Base-by-base conservation (phyloP, 2,329 filamentous ascomycete genomes). In the Fusarium nelsonii region DNA sequence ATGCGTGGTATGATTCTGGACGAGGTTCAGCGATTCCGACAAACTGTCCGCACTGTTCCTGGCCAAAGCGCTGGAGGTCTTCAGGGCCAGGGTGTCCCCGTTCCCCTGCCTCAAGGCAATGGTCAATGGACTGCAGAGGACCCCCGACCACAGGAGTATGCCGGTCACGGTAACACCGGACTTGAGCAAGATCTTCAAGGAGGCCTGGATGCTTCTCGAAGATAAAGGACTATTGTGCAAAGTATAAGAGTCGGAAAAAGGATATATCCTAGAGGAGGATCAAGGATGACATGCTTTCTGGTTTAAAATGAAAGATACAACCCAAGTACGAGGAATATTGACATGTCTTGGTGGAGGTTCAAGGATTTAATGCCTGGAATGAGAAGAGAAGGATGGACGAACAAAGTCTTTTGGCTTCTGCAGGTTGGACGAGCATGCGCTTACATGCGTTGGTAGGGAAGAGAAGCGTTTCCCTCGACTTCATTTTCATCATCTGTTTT, bases 1-100 rank as follows among this genome's bases (percentile, higher is more conserved):
- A 98, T 99, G 94, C 92, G 96, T 78, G 90, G 91, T 81, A 97
- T 97, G 93, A 99, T 99, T 70, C 85, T 97, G 63, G 91, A 95
- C n/a, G 96, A 99, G 81, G 96, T 99, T 49, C 86, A 89, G 77
- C 87, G 90, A 70, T 99, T 99, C 89, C 89, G 96, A 68, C 85
- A 88, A 76, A 73, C 79, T 33, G 87, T 88, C 14, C 83, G 86
- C 51, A 87, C 83, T 26, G 84, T 81, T 1, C 84, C 85, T 10
- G 83, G 81, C 18, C 63, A 74, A 12, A 76, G 72, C 50, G 75
- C 73, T 23, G 73, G 69, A 23, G 76, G 72, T 39, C 79, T 74
- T 18, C 78, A 75, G 34, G 81, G 75, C 32, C 81, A 82, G 46
- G 70, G 73, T 4, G 78, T 79, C 9, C 83, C 84, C 68, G 84